Percentiles rank a stretch among this genome's conserved stretches.
Evolutionary conservation across 73 alveolate genomes (phyloP).

Genomic region (Blepharisma japonicum): DNA sequence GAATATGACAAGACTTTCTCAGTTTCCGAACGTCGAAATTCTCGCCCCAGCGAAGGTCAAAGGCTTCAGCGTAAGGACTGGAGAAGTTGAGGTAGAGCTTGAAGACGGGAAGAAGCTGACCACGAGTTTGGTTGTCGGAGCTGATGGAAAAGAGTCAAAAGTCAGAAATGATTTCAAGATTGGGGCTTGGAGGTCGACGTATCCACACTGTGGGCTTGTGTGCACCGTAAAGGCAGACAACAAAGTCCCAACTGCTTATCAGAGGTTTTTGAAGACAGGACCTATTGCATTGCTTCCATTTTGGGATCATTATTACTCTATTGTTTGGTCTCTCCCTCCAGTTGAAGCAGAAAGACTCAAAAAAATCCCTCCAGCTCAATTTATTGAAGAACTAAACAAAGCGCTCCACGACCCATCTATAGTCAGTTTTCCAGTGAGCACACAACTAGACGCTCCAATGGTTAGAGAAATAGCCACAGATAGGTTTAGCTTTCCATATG

Average conservation of each 20-base stretch:
- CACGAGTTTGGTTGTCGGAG: conserved; percentile 66
- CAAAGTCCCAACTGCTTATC: conserved; percentile 48
- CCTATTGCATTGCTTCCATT: conserved; percentile 78
- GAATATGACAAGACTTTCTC: not conserved
- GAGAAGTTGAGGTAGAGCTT: conserved; percentile 29
- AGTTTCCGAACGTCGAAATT: not conserved
- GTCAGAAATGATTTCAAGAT: conserved; percentile 57
- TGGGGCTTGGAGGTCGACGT: conserved; percentile 54
- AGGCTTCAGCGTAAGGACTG: conserved; percentile 15
- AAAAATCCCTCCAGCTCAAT: conserved; percentile 44
- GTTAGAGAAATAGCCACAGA: conserved; percentile 46
- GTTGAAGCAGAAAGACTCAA: conserved; percentile 42
- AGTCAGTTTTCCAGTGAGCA: conserved; percentile 8
- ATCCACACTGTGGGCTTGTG: conserved; percentile 63
- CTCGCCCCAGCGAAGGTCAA: conserved; percentile 31
- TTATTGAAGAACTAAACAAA: conserved; percentile 50
- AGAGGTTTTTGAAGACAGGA: conserved; percentile 66
- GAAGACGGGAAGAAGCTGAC: conserved; percentile 48
- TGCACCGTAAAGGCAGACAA: conserved; percentile 56
- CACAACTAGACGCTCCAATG: conserved; percentile 50
- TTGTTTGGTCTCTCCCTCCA: conserved; percentile 72
- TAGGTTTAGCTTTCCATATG: conserved; percentile 62
- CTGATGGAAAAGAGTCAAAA: conserved; percentile 72
- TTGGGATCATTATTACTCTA: conserved; percentile 58
- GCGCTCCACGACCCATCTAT: conserved; percentile 46